Evolutionary conservation across 2,329 filamentous ascomycete species (phyloP), one percentile per base, ranked within the genome.

Genomic region (Teratosphaeria zuluensis): DNA sequence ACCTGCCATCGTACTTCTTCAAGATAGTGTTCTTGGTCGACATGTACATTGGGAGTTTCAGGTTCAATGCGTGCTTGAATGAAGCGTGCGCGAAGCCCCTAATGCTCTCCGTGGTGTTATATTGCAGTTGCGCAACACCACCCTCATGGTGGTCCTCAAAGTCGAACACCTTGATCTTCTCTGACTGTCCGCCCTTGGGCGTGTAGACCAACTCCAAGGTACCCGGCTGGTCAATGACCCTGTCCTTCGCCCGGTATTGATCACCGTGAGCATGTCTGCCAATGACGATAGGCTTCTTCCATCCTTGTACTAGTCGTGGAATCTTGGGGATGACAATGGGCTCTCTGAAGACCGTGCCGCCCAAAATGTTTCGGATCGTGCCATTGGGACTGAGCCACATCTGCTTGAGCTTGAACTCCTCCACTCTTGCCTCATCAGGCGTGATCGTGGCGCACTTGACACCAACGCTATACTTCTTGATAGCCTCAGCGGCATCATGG

Each of bases 21-120:
- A 99, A 81, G 69, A 99, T 99, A 68, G 94, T 99, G 83, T 97
- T 97, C 88, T 99, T 99, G 77, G 94, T 99, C 83, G 90, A 96
- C 92, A 97, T 95, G 82, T 97, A 99, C 70, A 99, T 81, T n/a
- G 94, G 94, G 66, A 95, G 80, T 64, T 81, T 81, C 84, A 96
- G 94, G 76, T 84, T 81, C 53, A 97, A 79, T 35, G 94, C 92
- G 66, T 96, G 84, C 85, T 96, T 95, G 85, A 99, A 97, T 67
- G 87, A 92, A 63, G 94, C 89, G 74, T 97, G 94, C 59, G 94
- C 94, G 71, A 99, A 99, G 62, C 94, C 94, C 58, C 81, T 79
- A 76, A 99, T 99, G 72, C 89, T 94, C 75, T 96, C 94, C 70
- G 94, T 87, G 30, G 94, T 97, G 84, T 99, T 99, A 83, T 97